phyloP scores from a whole-genome alignment of 192 early-diverging fungal genomes.

The Backusella liffmaniae region DNA sequence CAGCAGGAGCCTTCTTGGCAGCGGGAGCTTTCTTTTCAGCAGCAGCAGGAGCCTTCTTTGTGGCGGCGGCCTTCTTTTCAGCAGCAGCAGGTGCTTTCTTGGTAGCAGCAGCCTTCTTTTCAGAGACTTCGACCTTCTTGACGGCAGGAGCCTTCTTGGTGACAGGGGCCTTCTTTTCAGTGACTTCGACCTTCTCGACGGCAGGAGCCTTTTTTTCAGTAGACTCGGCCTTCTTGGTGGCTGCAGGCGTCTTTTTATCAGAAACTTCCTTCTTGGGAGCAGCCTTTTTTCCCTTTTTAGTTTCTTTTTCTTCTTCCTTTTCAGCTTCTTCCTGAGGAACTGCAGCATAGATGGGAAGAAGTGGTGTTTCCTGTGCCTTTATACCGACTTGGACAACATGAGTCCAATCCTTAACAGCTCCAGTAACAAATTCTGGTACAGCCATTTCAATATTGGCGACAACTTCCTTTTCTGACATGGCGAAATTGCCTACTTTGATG shows the following conservation, averaged over 20 bases:
- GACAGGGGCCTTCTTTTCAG: background rate
- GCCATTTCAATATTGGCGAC: conserved; percentile 73
- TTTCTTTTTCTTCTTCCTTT: background rate
- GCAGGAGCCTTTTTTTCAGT: background rate
- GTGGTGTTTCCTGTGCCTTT: conserved; percentile 72
- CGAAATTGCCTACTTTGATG: conserved; percentile 70
- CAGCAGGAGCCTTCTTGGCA: background rate
- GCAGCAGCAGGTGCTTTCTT: background rate
- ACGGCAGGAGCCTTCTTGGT: too few species aligned
- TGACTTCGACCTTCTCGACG: too few species aligned
- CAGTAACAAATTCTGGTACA: conserved; percentile 55
- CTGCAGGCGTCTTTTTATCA: background rate
- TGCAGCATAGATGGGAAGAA: conserved; percentile 80
- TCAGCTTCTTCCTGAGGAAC: conserved; percentile 36
- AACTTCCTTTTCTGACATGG: conserved; percentile 56
- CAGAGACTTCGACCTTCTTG: background rate
- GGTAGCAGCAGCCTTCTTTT: background rate
- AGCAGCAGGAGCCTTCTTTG: background rate
- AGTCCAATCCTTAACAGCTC: conserved; percentile 71
- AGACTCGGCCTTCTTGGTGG: background rate
- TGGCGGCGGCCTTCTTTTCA: background rate
- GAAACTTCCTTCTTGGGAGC: background rate
- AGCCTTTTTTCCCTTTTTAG: background rate
- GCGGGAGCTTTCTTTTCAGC: background rate
- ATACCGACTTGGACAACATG: conserved; percentile 84